A percentile compares a stretch with the other conserved stretches of the same genome.
These are phyloP conservation scores for Globisporangium lucens DNA, from an alignment of 352 stramenopile species.

Conservation along the genomic window DNA sequence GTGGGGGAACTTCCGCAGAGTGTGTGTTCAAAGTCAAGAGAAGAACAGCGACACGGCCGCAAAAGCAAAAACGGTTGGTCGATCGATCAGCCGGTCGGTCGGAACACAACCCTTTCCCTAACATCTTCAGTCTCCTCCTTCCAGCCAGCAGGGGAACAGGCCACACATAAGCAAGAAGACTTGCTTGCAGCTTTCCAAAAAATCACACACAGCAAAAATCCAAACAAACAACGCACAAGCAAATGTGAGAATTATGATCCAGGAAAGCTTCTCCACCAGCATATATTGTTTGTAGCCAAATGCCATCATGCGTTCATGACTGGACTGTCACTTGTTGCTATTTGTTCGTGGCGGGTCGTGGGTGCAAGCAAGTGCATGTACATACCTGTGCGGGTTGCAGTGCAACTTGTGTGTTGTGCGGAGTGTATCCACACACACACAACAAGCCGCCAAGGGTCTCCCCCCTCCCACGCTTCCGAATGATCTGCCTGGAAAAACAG, in stretches of 20 bases:
- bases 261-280: not conserved
- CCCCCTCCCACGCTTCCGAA: not conserved
- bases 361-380: not conserved
- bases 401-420: slow-evolving; percentile 6
- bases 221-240: not conserved
- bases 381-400: slow-evolving; percentile 1
- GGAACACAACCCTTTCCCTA: not conserved
- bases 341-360: not conserved
- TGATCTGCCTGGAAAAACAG: not conserved
- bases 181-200: not conserved
- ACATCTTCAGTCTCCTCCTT: not conserved
- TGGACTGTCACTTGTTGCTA: not conserved
- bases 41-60: not conserved
- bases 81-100: not conserved
- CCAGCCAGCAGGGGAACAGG: not conserved
- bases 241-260: not conserved
- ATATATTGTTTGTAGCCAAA: not conserved
- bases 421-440: slow-evolving; percentile 4
- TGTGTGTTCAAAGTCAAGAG: not conserved
- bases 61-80: not conserved
- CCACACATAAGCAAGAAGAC: not conserved
- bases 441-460: not conserved
- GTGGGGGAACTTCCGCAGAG: not conserved
- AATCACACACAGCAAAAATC: not conserved
- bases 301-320: not conserved